phyloP scores from a whole-genome alignment of 345 rosid genomes.

The Adansonia digitata region DNA sequence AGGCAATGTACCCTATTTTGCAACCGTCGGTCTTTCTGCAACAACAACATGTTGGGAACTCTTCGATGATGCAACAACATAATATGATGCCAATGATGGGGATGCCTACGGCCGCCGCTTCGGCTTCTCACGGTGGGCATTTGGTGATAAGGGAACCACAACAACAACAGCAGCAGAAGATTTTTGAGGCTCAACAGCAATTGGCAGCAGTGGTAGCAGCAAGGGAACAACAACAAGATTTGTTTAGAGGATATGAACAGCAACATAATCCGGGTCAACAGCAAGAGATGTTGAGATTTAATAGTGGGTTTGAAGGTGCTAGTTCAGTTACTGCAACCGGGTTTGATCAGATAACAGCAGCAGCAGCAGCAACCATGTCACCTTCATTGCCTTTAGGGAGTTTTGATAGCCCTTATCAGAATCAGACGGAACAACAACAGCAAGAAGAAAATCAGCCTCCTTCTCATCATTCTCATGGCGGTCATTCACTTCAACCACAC shows the following conservation, averaged over 20 bases:
- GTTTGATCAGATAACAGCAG: conserved; percentile 4
- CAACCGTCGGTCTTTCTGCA: conserved; percentile 27
- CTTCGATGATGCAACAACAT: conserved; percentile 27
- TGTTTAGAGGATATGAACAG: conserved; percentile 50
- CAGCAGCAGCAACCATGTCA: conserved; percentile 5
- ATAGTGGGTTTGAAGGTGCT: conserved; percentile 10
- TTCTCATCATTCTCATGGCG: not conserved
- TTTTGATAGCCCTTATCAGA: conserved; percentile 48
- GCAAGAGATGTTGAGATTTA: conserved; percentile 1
- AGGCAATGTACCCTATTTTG: conserved; percentile 42
- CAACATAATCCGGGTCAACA: conserved; percentile 20
- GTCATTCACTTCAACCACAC: conserved; percentile 43
- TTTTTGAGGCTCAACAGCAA: conserved; percentile 54
- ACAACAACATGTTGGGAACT: conserved; percentile 32
- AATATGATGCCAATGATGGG: conserved; percentile 48
- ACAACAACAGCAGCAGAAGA: conserved; percentile 37
- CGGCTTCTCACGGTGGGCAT: conserved; percentile 16
- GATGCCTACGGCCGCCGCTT: conserved; percentile 32
- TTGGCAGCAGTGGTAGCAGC: conserved; percentile 52
- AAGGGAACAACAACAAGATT: conserved; percentile 60
- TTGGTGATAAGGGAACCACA: conserved; percentile 14
- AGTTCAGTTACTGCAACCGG: conserved; percentile 7
- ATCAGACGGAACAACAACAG: conserved; percentile 37
- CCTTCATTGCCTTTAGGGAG: conserved; percentile 13
- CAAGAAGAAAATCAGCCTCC: not conserved